phyloP scores from a whole-genome alignment of 345 rosid species.

The Arabidopsis thaliana region TAIR10.1 NC_003074.8:9248001-9248500 shows the following conservation, averaged over 20 bases:
- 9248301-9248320: too few relatives aligned
- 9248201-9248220: slow-evolving; percentile 56
- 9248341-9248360: slow-evolving; percentile 65
- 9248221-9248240: slow-evolving; percentile 48
- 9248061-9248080: slow-evolving; percentile 58
- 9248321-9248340: too few relatives aligned
- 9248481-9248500: too few relatives aligned
- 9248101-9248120: slow-evolving; percentile 46
- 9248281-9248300: too few relatives aligned
- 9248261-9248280: slow-evolving; percentile 17
- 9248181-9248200: slow-evolving; percentile 43
- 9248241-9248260: slow-evolving; percentile 51
- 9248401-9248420: too few relatives aligned
- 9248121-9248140: slow-evolving; percentile 45
- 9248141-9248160: neutral
- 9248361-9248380: slow-evolving; percentile 42
- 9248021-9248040: slow-evolving; percentile 49
- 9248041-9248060: slow-evolving; percentile 58
- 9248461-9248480: too few relatives aligned
- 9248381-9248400: neutral
- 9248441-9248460: too few relatives aligned
- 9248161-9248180: neutral
- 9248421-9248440: too few relatives aligned
- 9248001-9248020: slow-evolving; percentile 47
- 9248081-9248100: slow-evolving; percentile 54